These are phyloP conservation scores for Metrosideros polymorpha DNA, from an alignment of 441 rosid genomes.

Conservation along the genomic window DNA sequence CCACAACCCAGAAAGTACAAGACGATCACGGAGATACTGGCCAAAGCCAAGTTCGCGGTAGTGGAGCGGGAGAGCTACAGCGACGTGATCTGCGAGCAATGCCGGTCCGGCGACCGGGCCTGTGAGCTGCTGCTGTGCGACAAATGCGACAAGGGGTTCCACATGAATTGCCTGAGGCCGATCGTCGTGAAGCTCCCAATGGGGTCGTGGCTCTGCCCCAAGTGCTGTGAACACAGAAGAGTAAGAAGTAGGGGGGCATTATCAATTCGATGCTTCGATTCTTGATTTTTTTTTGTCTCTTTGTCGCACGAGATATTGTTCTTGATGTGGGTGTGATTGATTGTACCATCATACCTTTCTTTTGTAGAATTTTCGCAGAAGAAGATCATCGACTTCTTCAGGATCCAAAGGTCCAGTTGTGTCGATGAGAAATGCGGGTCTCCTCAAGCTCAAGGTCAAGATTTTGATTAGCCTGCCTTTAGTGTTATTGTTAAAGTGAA, in stretches of 20 bases:
- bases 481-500: neutral
- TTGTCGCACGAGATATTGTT: neutral
- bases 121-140: constrained; percentile 77
- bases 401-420: constrained; percentile 43
- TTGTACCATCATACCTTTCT: constrained; percentile 4
- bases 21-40: constrained; percentile 44
- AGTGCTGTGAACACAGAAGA: constrained; percentile 58
- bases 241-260: constrained; percentile 62
- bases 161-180: constrained; percentile 80
- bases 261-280: neutral
- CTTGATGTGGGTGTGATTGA: constrained; percentile 1
- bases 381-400: constrained; percentile 74
- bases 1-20: constrained; percentile 44
- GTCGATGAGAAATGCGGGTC: constrained; percentile 17
- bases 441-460: constrained; percentile 39
- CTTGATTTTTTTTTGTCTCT: neutral
- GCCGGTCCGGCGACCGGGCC: constrained; percentile 52
- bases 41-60: constrained; percentile 39
- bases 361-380: constrained; percentile 67
- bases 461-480: neutral
- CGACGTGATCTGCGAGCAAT: constrained; percentile 56
- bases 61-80: constrained; percentile 35
- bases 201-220: constrained; percentile 78
- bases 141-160: constrained; percentile 79
- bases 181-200: constrained; percentile 71